These are phyloP conservation scores for Epichloe typhina DNA, from an alignment of 2,329 filamentous ascomycete genomes.

Conservation along the genomic window DNA sequence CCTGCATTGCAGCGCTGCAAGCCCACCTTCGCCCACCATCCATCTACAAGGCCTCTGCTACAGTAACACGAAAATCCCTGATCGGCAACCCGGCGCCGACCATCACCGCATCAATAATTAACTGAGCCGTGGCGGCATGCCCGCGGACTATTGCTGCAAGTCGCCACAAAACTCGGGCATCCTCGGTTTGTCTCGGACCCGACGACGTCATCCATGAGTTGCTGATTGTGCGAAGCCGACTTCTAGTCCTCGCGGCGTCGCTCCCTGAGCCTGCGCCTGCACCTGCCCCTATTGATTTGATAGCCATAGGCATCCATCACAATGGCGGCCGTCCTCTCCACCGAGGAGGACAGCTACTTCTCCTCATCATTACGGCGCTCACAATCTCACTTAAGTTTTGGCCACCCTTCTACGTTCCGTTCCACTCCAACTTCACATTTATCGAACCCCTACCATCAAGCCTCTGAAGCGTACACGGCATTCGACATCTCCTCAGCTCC, in stretches of 20 bases:
- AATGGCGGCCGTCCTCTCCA: constrained; percentile 44
- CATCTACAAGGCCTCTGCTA: not conserved
- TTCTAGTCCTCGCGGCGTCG: not conserved
- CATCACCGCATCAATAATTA: not conserved
- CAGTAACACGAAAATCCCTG: not conserved
- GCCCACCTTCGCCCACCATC: not conserved
- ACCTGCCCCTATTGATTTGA: not conserved
- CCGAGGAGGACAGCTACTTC: constrained; percentile 46
- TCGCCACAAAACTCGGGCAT: not conserved
- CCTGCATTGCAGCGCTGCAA: not conserved
- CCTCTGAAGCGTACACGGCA: constrained; percentile 29
- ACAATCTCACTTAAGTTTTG: constrained; percentile 46
- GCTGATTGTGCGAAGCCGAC: not conserved
- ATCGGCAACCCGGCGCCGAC: not conserved
- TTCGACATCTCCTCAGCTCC: constrained; percentile 39
- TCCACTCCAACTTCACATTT: constrained; percentile 33
- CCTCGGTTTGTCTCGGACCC: not conserved
- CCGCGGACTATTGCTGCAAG: not conserved
- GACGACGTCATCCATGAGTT: not conserved
- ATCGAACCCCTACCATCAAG: constrained; percentile 24
- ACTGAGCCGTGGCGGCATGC: not conserved
- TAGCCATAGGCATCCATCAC: constrained; percentile 7
- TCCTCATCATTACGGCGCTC: constrained; percentile 43
- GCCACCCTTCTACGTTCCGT: constrained; percentile 28
- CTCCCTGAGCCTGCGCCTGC: not conserved